These are phyloP conservation scores for Backusella tarrabulga DNA, from an alignment of 192 early-diverging fungal genomes.

Conservation along the genomic window DNA sequence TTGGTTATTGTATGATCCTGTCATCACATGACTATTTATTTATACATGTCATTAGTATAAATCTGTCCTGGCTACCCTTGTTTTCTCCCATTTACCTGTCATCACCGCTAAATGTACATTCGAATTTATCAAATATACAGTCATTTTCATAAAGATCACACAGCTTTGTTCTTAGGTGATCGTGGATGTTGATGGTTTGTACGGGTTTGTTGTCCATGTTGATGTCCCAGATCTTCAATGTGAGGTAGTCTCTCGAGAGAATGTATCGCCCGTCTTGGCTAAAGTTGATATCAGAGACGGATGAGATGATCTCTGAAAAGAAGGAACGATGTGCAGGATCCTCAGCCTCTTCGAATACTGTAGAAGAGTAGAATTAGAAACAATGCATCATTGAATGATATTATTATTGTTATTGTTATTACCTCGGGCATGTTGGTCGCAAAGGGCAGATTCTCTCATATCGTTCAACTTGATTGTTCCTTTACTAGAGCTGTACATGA, in stretches of 20 bases:
- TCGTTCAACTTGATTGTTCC: conserved; percentile 96
- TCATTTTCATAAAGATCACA: conserved; percentile 99
- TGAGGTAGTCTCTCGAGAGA: conserved; percentile 94
- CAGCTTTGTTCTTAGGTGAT: conserved; percentile 90
- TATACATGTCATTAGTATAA: too few relatives aligned
- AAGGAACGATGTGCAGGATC: conserved; percentile 94
- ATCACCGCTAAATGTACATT: conserved; percentile 95
- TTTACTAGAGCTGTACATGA: conserved; percentile 98
- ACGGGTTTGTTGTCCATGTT: conserved; percentile 94
- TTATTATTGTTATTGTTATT: not conserved
- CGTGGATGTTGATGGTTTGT: conserved; percentile 93
- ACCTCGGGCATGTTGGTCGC: conserved; percentile 90
- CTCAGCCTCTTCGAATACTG: conserved; percentile 93
- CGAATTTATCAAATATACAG: conserved; percentile 99
- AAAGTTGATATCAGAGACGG: conserved; percentile 96
- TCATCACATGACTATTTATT: conserved; percentile 68
- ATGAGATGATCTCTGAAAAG: conserved; percentile 99
- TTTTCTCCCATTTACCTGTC: conserved; percentile 58
- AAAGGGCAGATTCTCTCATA: conserved; percentile 92
- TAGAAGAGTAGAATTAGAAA: too few relatives aligned
- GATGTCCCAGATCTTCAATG: conserved; percentile 97
- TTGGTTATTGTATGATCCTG: conserved; percentile 98
- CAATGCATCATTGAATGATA: too few relatives aligned
- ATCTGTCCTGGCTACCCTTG: not conserved
- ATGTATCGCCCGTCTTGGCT: conserved; percentile 94